These are phyloP conservation scores for Boletus eberwhitei DNA, from an alignment of 768 basidiomycete genomes.

Conservation along the genomic window DNA sequence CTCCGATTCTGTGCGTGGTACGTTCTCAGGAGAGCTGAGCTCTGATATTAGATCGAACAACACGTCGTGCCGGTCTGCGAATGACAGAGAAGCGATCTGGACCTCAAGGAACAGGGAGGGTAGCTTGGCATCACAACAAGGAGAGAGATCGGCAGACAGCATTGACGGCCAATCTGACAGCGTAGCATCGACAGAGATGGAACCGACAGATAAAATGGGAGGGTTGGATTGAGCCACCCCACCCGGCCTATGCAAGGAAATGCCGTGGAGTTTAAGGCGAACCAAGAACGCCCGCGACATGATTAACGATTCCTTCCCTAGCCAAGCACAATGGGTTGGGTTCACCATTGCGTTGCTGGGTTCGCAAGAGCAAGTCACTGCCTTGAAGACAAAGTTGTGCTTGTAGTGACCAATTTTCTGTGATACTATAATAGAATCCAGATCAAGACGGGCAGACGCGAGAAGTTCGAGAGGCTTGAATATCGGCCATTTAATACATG, in stretches of 20 bases:
- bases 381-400: constrained; percentile 44
- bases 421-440: constrained; percentile 48
- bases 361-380: constrained; percentile 39
- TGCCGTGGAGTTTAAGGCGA: constrained; percentile 39
- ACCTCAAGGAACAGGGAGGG: constrained; percentile 50
- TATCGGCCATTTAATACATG: background rate
- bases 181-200: constrained; percentile 32
- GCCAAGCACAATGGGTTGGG: constrained; percentile 47
- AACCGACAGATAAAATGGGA: constrained; percentile 35
- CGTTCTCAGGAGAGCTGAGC: constrained; percentile 16
- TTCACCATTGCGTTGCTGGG: constrained; percentile 47
- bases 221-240: constrained; percentile 27
- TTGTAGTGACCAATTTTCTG: constrained; percentile 33
- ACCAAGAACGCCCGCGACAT: constrained; percentile 47
- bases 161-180: constrained; percentile 63
- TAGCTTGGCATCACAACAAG: constrained; percentile 51
- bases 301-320: constrained; percentile 45
- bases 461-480: constrained; percentile 31
- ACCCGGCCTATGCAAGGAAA: constrained; percentile 45
- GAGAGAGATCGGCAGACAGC: constrained; percentile 26
- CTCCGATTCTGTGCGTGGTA: background rate
- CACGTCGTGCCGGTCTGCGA: constrained; percentile 54
- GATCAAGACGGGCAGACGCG: constrained; percentile 38
- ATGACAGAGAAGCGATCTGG: constrained; percentile 42
- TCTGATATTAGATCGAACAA: constrained; percentile 38